phyloP scores from a whole-genome alignment of 108 stramenopile genomes.

The Conticribra guillardii region DNA sequence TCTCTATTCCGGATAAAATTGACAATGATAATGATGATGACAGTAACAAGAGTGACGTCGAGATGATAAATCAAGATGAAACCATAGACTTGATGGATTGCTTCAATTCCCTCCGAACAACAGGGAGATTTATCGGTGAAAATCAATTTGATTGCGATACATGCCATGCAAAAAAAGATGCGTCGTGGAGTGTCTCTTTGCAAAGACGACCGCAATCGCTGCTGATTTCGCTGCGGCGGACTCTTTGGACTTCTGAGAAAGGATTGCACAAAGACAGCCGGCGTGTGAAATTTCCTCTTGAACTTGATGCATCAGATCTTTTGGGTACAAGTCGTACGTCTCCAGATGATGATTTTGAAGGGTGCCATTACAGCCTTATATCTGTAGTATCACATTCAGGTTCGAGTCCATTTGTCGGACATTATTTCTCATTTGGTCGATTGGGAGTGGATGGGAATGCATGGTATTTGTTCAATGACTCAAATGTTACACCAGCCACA shows the following conservation, averaged over 20 bases:
- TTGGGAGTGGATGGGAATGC: conserved; percentile 11
- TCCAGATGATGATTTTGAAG: conserved; percentile 48
- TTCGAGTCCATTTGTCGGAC: conserved; percentile 46
- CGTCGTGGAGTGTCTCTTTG: conserved; percentile 38
- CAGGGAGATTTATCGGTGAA: conserved; percentile 33
- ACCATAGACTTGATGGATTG: conserved; percentile 34
- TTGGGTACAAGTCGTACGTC: conserved; percentile 16
- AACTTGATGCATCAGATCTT: conserved; percentile 46
- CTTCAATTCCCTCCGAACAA: conserved; percentile 32
- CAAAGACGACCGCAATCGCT: conserved; percentile 49
- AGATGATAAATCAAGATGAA: not conserved
- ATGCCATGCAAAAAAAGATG: conserved; percentile 39
- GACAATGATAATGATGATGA: not conserved
- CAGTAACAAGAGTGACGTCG: not conserved
- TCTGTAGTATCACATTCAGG: conserved; percentile 46
- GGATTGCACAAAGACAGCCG: conserved; percentile 52
- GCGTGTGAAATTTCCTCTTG: conserved; percentile 44
- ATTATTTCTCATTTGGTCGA: conserved; percentile 38
- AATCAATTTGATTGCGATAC: conserved; percentile 50
- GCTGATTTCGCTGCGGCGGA: conserved; percentile 44
- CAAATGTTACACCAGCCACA: conserved; percentile 29
- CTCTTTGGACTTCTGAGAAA: conserved; percentile 39
- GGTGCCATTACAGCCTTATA: conserved; percentile 40
- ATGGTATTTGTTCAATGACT: conserved; percentile 57
- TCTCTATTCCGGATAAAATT: conserved; percentile 42